These are phyloP conservation scores for Salix caprea DNA, from an alignment of 345 rosid genomes.

Conservation along the genomic window DNA sequence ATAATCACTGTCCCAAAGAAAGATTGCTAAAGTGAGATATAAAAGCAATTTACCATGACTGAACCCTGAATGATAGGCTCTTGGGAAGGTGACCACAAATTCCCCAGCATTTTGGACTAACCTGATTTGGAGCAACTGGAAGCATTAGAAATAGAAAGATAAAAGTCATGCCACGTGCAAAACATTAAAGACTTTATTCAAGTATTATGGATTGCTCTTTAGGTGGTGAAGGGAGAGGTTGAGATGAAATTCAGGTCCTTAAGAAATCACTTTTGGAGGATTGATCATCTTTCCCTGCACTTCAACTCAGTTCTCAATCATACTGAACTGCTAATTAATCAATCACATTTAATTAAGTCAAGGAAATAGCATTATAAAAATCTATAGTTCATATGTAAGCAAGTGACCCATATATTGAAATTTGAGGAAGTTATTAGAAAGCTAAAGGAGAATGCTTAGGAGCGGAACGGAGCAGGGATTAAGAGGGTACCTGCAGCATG, in stretches of 20 bases:
- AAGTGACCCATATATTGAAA: neutral
- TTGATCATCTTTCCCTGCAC: neutral
- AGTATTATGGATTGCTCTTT: neutral
- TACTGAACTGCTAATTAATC: neutral
- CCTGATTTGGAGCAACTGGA: constrained; percentile 14
- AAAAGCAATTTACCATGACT: constrained; percentile 68
- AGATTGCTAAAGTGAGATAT: neutral
- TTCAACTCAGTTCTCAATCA: neutral
- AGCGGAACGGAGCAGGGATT: constrained; percentile 19
- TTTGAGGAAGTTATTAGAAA: constrained; percentile 6
- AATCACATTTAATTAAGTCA: neutral
- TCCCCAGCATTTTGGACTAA: constrained; percentile 41
- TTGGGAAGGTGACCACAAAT: constrained; percentile 92
- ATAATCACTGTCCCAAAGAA: neutral
- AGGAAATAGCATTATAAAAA: neutral
- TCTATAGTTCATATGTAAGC: neutral
- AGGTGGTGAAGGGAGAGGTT: neutral
- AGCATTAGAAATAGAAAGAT: neutral
- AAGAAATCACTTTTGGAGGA: neutral
- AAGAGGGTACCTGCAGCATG: constrained; percentile 85
- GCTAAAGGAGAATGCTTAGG: constrained; percentile 1
- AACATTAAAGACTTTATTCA: neutral
- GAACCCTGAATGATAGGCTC: constrained; percentile 98
- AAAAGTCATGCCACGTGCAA: neutral
- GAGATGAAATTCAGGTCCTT: neutral